Evolutionary conservation across 768 basidiomycete genomes (phyloP), one percentile per base, ranked within the genome.

Genomic region (Leccinum rimulosum): DNA sequence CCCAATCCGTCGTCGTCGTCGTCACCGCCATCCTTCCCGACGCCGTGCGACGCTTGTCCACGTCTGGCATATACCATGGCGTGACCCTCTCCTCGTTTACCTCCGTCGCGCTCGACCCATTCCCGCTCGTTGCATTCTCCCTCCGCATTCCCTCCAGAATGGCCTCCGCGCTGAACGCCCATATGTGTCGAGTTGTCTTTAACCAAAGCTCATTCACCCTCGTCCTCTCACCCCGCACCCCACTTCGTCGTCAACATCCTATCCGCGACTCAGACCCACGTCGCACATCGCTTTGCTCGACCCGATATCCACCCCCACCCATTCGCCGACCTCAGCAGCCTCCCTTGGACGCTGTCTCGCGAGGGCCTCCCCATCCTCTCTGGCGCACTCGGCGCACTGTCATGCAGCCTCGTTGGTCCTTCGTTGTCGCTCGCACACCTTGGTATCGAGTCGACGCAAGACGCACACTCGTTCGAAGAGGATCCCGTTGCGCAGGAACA

Each of bases 71-170:
- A 9, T 93, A 82, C 67, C 95, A 97, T 72, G 95, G 95, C 64
- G 93, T 94, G 22, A 98, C 95, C 1, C 80, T 98, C 31, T 95
- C 95, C 9, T 96, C 94, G 1, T 94, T 98, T 70, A 86, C 93
- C 19, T 94, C 93, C 30, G 86, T 98, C 68, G 85, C 95, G 3
- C 84, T 98, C 79, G 85, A 93, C 64, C 95, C 95, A 2, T 77
- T 86, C 64, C 93, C 95, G 0, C 82, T 97, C 57, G 83, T 98
- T 67, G 83, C 93, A 0, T 98, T 98, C 72, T 88, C 94, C n/a
- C 81, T 98, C 19, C 88, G 93, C 35, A 80, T 93, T 19, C 95
- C 95, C 5, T 96, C 94, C 1, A 81, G 93, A 4, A 91, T 96
- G 85, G 93, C 93, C 1, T 74, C 79, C 2, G 76, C 83, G 1